A percentile compares a stretch with the other conserved stretches of the same genome.
phyloP scores from a whole-genome alignment of 257 asterid species.

The Solanum appendiculatum region DNA sequence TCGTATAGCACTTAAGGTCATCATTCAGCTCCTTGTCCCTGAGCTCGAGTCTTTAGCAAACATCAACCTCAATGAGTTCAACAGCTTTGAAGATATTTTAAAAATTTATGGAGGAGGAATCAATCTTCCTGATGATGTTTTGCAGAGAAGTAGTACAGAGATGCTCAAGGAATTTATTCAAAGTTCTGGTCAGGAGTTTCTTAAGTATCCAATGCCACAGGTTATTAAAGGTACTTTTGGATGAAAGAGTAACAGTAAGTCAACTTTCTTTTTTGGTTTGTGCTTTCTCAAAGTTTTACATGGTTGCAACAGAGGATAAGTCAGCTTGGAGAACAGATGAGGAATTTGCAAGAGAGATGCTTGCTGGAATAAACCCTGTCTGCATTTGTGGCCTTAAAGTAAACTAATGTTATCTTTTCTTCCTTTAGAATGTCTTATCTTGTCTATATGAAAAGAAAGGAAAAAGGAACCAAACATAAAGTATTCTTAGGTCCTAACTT shows the following conservation, averaged over 20 bases:
- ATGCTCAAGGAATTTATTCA: slow-evolving; percentile 37
- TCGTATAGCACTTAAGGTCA: slow-evolving; percentile 36
- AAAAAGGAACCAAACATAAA: neutral
- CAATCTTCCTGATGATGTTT: slow-evolving; percentile 24
- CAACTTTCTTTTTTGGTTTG: neutral
- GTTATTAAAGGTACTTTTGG: slow-evolving; percentile 38
- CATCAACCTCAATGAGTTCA: slow-evolving; percentile 36
- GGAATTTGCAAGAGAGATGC: slow-evolving; percentile 64
- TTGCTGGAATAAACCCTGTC: slow-evolving; percentile 64
- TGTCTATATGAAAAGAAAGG: neutral
- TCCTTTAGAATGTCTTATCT: neutral
- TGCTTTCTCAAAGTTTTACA: neutral
- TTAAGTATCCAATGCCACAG: slow-evolving; percentile 51
- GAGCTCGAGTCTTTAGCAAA: slow-evolving; percentile 28
- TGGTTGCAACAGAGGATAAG: slow-evolving; percentile 28
- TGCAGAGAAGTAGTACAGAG: slow-evolving; percentile 19
- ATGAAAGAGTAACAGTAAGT: neutral
- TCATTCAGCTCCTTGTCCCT: slow-evolving; percentile 46
- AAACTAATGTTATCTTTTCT: neutral
- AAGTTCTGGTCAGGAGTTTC: slow-evolving; percentile 30
- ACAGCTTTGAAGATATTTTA: slow-evolving; percentile 31
- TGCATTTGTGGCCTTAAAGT: slow-evolving; percentile 42
- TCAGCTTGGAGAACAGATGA: slow-evolving; percentile 73
- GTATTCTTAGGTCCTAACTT: neutral
- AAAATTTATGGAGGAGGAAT: slow-evolving; percentile 39